Percentiles rank a stretch among this genome's conserved stretches.
These are phyloP conservation scores for Xylaria intraflava DNA, from an alignment of 495 filamentous ascomycete species.

Conservation along the genomic window DNA sequence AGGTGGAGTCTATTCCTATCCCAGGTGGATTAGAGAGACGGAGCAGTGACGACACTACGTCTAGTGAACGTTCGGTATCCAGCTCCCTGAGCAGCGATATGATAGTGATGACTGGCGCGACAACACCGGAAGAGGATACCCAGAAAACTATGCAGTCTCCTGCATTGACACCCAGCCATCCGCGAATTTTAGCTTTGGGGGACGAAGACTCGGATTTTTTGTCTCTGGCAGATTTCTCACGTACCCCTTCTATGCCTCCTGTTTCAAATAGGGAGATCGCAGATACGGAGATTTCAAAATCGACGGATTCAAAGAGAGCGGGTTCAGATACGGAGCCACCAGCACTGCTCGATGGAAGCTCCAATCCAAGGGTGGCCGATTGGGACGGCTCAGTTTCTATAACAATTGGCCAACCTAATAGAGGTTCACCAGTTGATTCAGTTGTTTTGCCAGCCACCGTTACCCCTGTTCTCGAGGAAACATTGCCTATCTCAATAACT, in stretches of 20 bases:
- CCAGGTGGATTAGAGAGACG: constrained; percentile 19
- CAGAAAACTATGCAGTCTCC: constrained; percentile 33
- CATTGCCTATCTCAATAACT: background rate
- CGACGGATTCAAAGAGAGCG: background rate
- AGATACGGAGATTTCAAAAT: background rate
- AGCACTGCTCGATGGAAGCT: background rate
- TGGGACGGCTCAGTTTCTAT: constrained; percentile 8
- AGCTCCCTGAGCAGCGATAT: constrained; percentile 19
- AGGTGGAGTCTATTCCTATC: constrained; percentile 21
- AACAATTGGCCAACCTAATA: background rate
- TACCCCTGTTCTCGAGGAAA: background rate
- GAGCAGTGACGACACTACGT: constrained; percentile 17
- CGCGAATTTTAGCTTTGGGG: constrained; percentile 17
- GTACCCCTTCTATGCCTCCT: constrained; percentile 14
- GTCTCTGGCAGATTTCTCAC: constrained; percentile 20
- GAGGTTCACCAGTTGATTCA: constrained; percentile 3
- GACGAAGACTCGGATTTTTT: constrained; percentile 24
- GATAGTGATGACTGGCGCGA: constrained; percentile 31
- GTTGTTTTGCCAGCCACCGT: background rate
- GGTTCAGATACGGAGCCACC: background rate
- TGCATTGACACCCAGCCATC: constrained; percentile 29
- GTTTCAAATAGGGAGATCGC: background rate
- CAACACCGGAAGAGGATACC: constrained; percentile 35
- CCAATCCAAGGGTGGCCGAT: background rate
- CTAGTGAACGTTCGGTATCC: constrained; percentile 18